Evolutionary conservation across 768 basidiomycete genomes (phyloP).

Genomic region (Exidia glandulosa): DNA sequence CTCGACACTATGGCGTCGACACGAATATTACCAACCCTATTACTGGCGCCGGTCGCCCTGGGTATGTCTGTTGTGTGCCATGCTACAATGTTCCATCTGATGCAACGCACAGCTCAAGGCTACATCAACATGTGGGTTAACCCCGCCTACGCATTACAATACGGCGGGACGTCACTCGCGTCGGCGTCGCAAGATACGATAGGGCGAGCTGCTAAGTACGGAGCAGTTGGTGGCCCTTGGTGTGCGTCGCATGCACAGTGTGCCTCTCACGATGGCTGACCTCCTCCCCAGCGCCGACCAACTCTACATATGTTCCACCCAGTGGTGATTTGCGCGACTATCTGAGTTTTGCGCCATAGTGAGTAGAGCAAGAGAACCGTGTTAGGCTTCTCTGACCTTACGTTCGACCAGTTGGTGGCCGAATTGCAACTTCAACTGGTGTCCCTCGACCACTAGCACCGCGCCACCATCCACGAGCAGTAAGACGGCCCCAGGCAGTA

Average conservation of each 20-base stretch:
- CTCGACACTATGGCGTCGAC: no score
- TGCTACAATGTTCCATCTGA: no score
- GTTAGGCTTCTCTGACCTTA: not conserved
- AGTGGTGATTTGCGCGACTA: slow-evolving; percentile 45
- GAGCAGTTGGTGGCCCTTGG: slow-evolving; percentile 29
- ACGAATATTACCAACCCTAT: no score
- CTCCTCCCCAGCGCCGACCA: slow-evolving; percentile 24
- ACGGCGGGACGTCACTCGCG: slow-evolving; percentile 16
- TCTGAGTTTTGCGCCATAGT: slow-evolving; percentile 66
- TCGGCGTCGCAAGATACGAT: slow-evolving; percentile 25
- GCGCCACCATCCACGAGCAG: not conserved
- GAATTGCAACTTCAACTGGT: not conserved
- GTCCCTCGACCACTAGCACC: not conserved
- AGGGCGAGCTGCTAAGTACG: slow-evolving; percentile 24
- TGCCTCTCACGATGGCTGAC: not conserved
- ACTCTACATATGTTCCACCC: slow-evolving; percentile 22
- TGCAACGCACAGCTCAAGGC: no score
- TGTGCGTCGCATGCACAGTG: slow-evolving; percentile 15
- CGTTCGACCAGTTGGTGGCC: not conserved
- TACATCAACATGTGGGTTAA: slow-evolving; percentile 32
- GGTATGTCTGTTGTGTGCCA: no score
- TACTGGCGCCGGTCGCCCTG: no score
- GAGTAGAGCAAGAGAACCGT: slow-evolving; percentile 12
- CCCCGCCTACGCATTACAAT: slow-evolving; percentile 28
- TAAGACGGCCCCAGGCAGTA: no score